Evolutionary conservation across 768 basidiomycete genomes (phyloP), one percentile per base, ranked within the genome.

Genomic region (Mycena olivaceomarginata): DNA sequence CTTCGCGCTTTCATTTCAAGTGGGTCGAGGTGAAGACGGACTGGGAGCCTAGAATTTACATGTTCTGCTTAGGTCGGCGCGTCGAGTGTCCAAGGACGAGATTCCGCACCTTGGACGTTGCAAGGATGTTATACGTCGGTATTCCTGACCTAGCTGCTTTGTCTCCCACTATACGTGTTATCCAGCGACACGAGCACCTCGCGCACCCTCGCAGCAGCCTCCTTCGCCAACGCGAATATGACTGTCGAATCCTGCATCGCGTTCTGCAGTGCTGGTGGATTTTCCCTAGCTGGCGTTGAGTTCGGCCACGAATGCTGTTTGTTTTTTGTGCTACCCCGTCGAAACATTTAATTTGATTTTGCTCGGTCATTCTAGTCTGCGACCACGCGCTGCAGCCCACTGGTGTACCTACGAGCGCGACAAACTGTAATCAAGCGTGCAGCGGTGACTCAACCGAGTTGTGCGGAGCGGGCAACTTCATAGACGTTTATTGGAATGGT

Each of bases 301-400:
- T 91, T 86, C 78, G 87, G 85, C 2, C 86, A 88, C 51, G 88
- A 92, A 80, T 92, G 90, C 83, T 91, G 91, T 91, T 78, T 77
- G 89, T 84, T 40, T 11, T 67, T 18, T 57, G 7, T 67, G 63
- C n/a, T 20, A 46, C 18, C 45, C 4, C 51, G 16, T 37, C 18
- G 39, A 43, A 12, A 64, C 60, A 25, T 9, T 2, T 65, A 15
- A 43, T 7, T 43, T 43, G 16, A 20, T 1, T 31, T 22, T 65
- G 15, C 20, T 53, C 16, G 7, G 16, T 48, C 13, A n/a, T 53
- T 53, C 7, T 51, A 91, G 90, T 89, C 72, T 91, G 90, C 70
- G 90, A 88, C 59, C 84, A 91, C 79, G 76, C 72, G 39, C 79
- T 90, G 20, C 75, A 82, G 7, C 81, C 85, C 12, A 84, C 84